Evolutionary conservation across 2,329 filamentous ascomycete species (phyloP), one percentile per base, ranked within the genome.

Genomic region (Penicillium sp.): DNA sequence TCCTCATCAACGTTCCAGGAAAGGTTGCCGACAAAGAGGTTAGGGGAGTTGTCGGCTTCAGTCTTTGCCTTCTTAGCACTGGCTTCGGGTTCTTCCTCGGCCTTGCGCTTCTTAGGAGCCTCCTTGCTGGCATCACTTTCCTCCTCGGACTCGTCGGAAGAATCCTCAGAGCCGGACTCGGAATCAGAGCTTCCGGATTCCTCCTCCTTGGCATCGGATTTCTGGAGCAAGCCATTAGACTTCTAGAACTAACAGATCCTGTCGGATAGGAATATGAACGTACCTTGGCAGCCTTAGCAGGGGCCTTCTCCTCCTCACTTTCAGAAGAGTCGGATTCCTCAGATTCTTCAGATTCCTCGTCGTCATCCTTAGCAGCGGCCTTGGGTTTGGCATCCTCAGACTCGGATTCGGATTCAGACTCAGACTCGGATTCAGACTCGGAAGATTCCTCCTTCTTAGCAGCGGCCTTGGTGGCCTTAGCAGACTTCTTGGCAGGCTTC

Each of bases 1-100:
- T 91, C 85, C 74, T 96, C 92, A 65, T 95, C 90, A 53, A 96
- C 81, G 70, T 87, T 90, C 91, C 91, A 97, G 76, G 89, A 91
- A 62, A 97, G 81, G 80, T 91, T 93, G 65, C 92, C 92, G 63
- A 91, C 85, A 74, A 96, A 97, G 54, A 97, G 85, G 67, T 91
- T 96, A 63, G 69, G 62, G 30, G 69, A 70, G 24, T 66, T 69
- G 61, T 67, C 68, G 54, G 65, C 61, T 53, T 74, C 73, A 33
- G 71, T 71, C 85, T 90, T 91, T 68, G 83, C 76, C 81, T 91
- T 90, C 71, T 81, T 81, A 52, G 75, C 65, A 30, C 66, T 65
- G n/a, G 77, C 60, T 12, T 70, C 67, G 48, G 71, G 65, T 47
- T 77, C 76, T 9, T 73, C 69, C 57, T 79, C 73, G 23, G 77